Evolutionary conservation across 257 asterid species (phyloP).

Genomic region (Nicotiana sylvestris): DNA sequence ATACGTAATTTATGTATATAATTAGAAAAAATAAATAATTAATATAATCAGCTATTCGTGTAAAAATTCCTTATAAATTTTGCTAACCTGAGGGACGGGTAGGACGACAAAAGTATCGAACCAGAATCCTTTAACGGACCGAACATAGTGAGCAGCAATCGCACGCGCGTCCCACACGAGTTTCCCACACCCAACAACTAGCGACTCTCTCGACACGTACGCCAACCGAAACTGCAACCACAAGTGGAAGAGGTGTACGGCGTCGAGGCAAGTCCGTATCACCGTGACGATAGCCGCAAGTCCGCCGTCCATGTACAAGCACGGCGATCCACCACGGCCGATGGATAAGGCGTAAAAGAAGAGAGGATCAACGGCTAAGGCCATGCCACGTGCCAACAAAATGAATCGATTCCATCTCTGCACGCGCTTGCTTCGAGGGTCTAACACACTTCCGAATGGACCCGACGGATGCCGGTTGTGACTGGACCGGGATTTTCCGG

Average conservation of each 20-base stretch:
- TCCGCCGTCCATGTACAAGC: slow-evolving; percentile 68
- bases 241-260: slow-evolving; percentile 73
- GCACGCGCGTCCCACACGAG: slow-evolving; percentile 96
- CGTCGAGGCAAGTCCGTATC: slow-evolving; percentile 73
- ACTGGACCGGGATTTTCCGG: slow-evolving; percentile 18
- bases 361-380: slow-evolving; percentile 82
- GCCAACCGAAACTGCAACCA: slow-evolving; percentile 89
- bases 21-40: too few species aligned
- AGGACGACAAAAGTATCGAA: slow-evolving; percentile 87
- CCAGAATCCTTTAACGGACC: slow-evolving; percentile 84
- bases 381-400: slow-evolving; percentile 87
- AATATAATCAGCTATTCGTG: too few species aligned
- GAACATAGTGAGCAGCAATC: slow-evolving; percentile 62
- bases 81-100: slow-evolving; percentile 86
- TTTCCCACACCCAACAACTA: slow-evolving; percentile 90
- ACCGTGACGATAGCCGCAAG: slow-evolving; percentile 65
- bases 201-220: slow-evolving; percentile 82
- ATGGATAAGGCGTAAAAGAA: slow-evolving; percentile 82
- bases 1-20: too few species aligned
- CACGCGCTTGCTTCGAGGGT: slow-evolving; percentile 84
- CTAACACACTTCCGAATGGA: slow-evolving; percentile 47
- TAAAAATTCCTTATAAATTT: not conserved
- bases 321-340: slow-evolving; percentile 73
- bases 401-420: slow-evolving; percentile 84
- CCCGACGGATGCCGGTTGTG: slow-evolving; percentile 7